Percentiles rank a stretch among this genome's conserved stretches.
Conservation (phyloP, 257 asterid genomes). For the Penstemon davidsonii region DNA sequence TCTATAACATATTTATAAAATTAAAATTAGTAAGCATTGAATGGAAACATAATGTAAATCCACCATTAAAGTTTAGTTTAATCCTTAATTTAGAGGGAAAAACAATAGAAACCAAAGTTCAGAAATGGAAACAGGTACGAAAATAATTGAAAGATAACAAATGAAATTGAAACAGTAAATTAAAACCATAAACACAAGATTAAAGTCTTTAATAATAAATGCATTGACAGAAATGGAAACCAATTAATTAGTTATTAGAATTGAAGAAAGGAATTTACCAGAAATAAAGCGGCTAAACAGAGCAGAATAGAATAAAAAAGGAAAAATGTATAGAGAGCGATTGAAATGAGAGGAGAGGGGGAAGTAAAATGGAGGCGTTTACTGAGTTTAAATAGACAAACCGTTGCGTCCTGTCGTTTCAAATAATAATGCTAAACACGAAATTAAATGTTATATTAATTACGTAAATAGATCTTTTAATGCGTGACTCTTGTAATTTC, state of each 20-base stretch:
- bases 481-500: no score
- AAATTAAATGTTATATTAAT: not conserved
- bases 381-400: conserved; percentile 45
- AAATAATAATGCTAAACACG: not conserved
- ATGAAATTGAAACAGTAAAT: no score
- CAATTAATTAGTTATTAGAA: not conserved
- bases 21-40: conserved; percentile 37
- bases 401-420: conserved; percentile 20
- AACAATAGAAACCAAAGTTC: no score
- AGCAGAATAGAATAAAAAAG: conserved; percentile 21
- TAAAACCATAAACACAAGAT: no score
- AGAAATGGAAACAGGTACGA: no score
- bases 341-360: conserved; percentile 44
- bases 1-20: conserved; percentile 40
- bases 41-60: conserved; percentile 25
- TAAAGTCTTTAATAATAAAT: no score
- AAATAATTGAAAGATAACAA: no score
- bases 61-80: conserved; percentile 27
- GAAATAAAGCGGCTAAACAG: conserved; percentile 12
- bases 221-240: no score
- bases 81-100: conserved; percentile 25
- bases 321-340: conserved; percentile 22
- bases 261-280: conserved; percentile 36
- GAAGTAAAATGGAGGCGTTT: conserved; percentile 29
- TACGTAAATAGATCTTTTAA: no score